These are phyloP conservation scores for Hanseniaspora nectarophila DNA, from an alignment of 805 yeast species.

Conservation along the genomic window DNA sequence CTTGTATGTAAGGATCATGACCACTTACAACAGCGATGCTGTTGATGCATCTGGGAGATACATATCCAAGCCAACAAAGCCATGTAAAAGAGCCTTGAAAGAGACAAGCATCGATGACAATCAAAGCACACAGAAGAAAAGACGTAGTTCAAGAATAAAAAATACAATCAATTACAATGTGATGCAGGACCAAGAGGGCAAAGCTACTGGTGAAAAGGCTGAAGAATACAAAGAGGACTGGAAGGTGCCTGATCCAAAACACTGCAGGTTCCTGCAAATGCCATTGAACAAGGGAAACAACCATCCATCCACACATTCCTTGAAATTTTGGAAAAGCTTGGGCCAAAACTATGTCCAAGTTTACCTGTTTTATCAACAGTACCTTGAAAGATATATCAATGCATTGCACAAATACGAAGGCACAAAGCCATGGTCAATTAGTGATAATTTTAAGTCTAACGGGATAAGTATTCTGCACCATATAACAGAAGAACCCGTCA, in stretches of 20 bases:
- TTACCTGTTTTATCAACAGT: not conserved
- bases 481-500: not conserved
- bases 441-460: not conserved
- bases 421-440: conserved; percentile 2
- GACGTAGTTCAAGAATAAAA: not conserved
- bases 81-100: not conserved
- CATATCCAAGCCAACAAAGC: not conserved
- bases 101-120: not conserved
- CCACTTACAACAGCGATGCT: conserved; percentile 21
- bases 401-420: conserved; percentile 10
- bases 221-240: not conserved
- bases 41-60: conserved; percentile 33
- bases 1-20: conserved; percentile 29
- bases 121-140: not conserved
- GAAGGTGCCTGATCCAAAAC: conserved; percentile 10
- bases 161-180: not conserved
- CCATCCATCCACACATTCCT: not conserved
- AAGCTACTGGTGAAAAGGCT: not conserved
- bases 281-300: not conserved
- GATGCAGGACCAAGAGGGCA: not conserved
- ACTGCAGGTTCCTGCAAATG: not conserved
- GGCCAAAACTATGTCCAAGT: not conserved
- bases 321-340: conserved; percentile 7
- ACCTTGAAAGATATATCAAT: not conserved
- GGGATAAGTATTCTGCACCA: conserved; percentile 11